Evolutionary conservation across 108 stramenopile genomes (phyloP).

Genomic region (Cyclotella cryptica): DNA sequence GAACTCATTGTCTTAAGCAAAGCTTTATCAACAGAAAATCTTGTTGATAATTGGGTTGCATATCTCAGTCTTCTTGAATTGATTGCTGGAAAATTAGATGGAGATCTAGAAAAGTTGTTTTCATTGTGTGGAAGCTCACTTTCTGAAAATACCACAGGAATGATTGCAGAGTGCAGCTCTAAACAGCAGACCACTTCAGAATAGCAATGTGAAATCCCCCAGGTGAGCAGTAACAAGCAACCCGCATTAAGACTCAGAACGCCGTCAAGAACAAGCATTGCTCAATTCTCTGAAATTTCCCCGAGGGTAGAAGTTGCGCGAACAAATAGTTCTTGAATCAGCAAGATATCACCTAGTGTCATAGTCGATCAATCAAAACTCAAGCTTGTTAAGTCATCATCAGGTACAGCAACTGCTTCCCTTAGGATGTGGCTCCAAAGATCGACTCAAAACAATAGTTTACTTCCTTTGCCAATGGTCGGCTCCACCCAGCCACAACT

Average conservation of each 20-base stretch:
- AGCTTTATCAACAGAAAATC: slow-evolving; percentile 74
- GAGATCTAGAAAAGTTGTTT: slow-evolving; percentile 67
- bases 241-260: slow-evolving; percentile 15
- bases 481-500: not conserved
- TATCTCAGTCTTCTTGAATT: slow-evolving; percentile 76
- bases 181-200: slow-evolving; percentile 26
- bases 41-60: slow-evolving; percentile 71
- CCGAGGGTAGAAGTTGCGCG: not conserved
- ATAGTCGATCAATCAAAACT: slow-evolving; percentile 5
- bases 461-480: slow-evolving; percentile 4
- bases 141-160: slow-evolving; percentile 55
- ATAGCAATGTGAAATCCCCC: not conserved
- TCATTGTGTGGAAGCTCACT: slow-evolving; percentile 65
- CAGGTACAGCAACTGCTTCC: slow-evolving; percentile 30
- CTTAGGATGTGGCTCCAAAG: slow-evolving; percentile 37
- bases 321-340: too few relatives aligned
- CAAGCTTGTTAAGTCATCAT: slow-evolving; percentile 18
- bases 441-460: slow-evolving; percentile 29
- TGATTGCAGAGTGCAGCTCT: slow-evolving; percentile 64
- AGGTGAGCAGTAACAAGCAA: slow-evolving; percentile 15
- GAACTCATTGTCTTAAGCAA: slow-evolving; percentile 67
- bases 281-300: not conserved
- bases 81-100: slow-evolving; percentile 71
- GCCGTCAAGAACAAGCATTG: slow-evolving; percentile 26
- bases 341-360: too few relatives aligned